Conservation (phyloP, 2,329 filamentous ascomycete genomes). For the Penicillium sp. region DNA sequence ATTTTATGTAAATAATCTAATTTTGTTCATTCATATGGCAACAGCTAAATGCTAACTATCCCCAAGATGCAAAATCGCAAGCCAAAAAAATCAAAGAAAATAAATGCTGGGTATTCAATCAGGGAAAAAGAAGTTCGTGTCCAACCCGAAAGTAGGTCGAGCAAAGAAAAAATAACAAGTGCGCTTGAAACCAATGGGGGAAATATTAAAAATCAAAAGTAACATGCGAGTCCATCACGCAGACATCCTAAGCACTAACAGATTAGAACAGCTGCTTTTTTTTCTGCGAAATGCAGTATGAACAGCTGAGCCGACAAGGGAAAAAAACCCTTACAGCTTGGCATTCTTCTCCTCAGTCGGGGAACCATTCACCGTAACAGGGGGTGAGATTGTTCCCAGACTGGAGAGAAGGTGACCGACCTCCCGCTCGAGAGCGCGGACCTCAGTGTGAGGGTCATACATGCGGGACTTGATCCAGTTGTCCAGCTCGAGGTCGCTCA, state of each 20-base stretch:
- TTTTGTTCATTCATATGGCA: constrained; percentile 7
- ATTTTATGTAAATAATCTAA: neutral
- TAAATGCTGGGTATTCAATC: constrained; percentile 9
- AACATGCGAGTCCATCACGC: constrained; percentile 14
- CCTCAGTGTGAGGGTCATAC: constrained; percentile 51
- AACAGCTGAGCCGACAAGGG: neutral
- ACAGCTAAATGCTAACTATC: constrained; percentile 1
- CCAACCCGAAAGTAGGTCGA: constrained; percentile 4
- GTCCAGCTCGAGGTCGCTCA: constrained; percentile 46
- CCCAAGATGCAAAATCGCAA: constrained; percentile 9
- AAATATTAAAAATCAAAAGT: neutral
- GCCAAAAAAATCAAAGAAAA: neutral
- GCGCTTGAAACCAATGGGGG: constrained; percentile 18
- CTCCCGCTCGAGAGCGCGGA: constrained; percentile 47
- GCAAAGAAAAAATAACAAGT: constrained; percentile 1
- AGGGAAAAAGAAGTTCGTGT: constrained; percentile 2
- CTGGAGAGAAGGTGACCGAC: constrained; percentile 44
- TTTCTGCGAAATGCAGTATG: neutral
- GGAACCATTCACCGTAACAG: constrained; percentile 22
- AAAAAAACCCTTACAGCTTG: constrained; percentile 32
- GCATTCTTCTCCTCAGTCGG: constrained; percentile 33
- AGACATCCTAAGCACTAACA: constrained; percentile 13
- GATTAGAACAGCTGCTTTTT: constrained; percentile 14
- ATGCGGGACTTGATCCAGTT: constrained; percentile 50
- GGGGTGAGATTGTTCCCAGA: constrained; percentile 25